phyloP scores from a whole-genome alignment of 331 rosid species.

The Quercus lobata region DNA sequence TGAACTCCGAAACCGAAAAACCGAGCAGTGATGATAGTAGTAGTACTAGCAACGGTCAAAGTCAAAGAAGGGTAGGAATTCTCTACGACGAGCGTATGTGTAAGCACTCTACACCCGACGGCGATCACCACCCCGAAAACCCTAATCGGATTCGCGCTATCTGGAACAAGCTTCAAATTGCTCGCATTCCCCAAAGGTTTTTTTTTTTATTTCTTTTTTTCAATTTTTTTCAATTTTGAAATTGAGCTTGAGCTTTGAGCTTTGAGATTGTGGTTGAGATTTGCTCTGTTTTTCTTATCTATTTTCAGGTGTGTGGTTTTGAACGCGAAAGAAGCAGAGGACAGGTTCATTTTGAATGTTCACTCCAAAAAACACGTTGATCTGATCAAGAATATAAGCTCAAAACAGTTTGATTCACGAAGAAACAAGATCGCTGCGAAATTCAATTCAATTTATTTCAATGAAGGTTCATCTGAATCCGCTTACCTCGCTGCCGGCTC shows the following conservation, averaged over 20 bases:
- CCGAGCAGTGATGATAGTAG: neutral
- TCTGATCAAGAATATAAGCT: slow-evolving; percentile 67
- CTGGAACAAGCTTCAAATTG: slow-evolving; percentile 63
- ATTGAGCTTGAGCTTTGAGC: neutral
- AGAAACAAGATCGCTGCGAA: slow-evolving; percentile 42
- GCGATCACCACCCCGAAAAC: slow-evolving; percentile 61
- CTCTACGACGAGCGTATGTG: slow-evolving; percentile 86
- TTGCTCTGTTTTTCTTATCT: neutral
- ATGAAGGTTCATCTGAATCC: slow-evolving; percentile 80
- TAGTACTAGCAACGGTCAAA: neutral
- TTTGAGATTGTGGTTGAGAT: neutral
- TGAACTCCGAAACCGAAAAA: neutral
- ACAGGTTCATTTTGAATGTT: slow-evolving; percentile 42
- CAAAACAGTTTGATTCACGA: slow-evolving; percentile 40
- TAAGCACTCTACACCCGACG: slow-evolving; percentile 44
- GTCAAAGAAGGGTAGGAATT: slow-evolving; percentile 58
- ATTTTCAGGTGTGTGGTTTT: slow-evolving; percentile 69
- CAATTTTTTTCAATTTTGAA: neutral
- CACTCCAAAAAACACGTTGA: slow-evolving; percentile 67
- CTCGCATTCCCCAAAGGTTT: slow-evolving; percentile 58
- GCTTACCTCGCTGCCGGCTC: slow-evolving; percentile 94
- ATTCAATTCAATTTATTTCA: slow-evolving; percentile 68
- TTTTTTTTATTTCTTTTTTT: neutral
- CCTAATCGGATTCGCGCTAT: slow-evolving; percentile 67
- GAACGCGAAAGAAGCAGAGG: slow-evolving; percentile 76